A percentile compares a stretch with the other conserved stretches of the same genome.
Evolutionary conservation across 176 grass and related monocot genomes (phyloP).

Genomic region (Triticum timopheevii): DNA sequence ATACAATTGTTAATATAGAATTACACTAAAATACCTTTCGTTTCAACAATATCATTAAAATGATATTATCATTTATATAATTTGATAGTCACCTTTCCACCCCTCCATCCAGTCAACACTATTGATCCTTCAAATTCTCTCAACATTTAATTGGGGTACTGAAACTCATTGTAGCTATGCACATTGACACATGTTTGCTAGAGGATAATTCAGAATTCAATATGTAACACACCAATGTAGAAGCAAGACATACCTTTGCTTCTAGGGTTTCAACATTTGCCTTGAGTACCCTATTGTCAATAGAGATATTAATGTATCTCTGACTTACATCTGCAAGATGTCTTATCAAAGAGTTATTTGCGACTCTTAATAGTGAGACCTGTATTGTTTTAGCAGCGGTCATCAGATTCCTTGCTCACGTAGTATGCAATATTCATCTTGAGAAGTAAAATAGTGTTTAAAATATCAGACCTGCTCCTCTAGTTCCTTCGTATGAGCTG

Average conservation of each 20-base stretch:
- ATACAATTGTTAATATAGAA: background rate
- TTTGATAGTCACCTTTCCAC: background rate
- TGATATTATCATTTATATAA: background rate
- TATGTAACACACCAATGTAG: background rate
- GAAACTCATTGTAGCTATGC: background rate
- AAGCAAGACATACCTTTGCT: constrained; percentile 50
- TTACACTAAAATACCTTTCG: background rate
- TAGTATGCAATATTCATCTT: background rate
- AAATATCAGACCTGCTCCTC: constrained; percentile 53
- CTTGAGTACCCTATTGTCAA: constrained; percentile 62
- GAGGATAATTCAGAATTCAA: background rate
- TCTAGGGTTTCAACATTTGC: constrained; percentile 60
- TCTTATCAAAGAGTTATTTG: constrained; percentile 64
- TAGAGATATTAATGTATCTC: constrained; percentile 44
- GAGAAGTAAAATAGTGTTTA: background rate
- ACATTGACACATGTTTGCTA: background rate
- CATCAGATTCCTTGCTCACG: background rate
- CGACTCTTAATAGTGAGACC: constrained; percentile 55
- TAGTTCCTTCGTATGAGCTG: constrained; percentile 71
- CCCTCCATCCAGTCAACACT: background rate
- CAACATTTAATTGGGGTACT: background rate
- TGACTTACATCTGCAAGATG: constrained; percentile 51
- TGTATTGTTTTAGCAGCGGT: constrained; percentile 9
- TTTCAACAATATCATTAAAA: background rate
- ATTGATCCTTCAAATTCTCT: background rate